phyloP scores from a whole-genome alignment of 441 rosid species.

The Croton laevigatus region DNA sequence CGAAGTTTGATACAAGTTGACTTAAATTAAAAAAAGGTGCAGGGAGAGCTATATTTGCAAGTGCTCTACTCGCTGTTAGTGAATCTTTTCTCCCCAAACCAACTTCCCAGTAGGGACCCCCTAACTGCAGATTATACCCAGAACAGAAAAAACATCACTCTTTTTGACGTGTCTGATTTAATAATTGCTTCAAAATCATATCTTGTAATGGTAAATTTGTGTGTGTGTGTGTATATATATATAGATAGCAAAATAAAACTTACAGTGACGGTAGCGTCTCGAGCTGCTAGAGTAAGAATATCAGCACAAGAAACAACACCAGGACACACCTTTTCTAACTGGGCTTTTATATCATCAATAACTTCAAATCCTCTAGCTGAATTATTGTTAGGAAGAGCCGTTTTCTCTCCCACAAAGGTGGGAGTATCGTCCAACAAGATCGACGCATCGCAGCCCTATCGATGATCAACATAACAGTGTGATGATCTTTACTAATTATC shows the following conservation, averaged over 20 bases:
- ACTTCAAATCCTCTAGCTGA: slow-evolving; percentile 38
- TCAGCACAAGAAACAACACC: slow-evolving; percentile 54
- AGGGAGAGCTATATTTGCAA: slow-evolving; percentile 37
- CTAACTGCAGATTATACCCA: slow-evolving; percentile 32
- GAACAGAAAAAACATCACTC: neutral
- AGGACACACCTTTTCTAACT: slow-evolving; percentile 43
- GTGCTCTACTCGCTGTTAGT: slow-evolving; percentile 32
- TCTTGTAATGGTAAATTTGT: neutral
- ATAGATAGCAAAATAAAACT: neutral
- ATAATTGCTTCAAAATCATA: neutral
- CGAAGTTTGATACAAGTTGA: slow-evolving; percentile 34
- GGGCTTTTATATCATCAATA: slow-evolving; percentile 36
- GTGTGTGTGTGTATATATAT: neutral
- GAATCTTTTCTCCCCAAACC: slow-evolving; percentile 57
- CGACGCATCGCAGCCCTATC: slow-evolving; percentile 50
- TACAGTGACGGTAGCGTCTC: slow-evolving; percentile 35
- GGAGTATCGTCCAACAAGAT: slow-evolving; percentile 37
- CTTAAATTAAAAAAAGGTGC: slow-evolving; percentile 31
- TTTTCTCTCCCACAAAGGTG: slow-evolving; percentile 41
- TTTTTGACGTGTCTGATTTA: neutral
- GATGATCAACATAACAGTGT: neutral
- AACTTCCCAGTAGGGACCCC: slow-evolving; percentile 56
- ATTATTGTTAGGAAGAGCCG: slow-evolving; percentile 34
- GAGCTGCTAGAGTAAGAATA: slow-evolving; percentile 40
- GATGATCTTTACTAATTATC: neutral